Conservation (phyloP, 768 basidiomycete species). For the Macrolepiota fuliginosa region DNA sequence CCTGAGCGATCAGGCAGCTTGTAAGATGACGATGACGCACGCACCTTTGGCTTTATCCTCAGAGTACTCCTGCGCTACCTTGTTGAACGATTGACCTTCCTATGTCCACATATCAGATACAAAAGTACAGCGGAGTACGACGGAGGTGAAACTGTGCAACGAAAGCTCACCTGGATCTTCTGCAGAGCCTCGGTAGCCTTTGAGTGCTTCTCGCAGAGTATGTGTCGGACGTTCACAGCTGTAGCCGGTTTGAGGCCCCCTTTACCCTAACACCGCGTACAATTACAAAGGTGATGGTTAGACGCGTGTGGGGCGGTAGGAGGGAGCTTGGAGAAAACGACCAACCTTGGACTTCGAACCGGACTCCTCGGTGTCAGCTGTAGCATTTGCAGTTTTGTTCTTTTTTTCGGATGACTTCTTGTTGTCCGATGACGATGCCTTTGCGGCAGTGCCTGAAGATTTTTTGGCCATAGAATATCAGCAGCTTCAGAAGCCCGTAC, state of each 20-base stretch:
- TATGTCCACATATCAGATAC: conserved; percentile 16
- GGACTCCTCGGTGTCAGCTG: conserved; percentile 34
- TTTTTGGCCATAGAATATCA: conserved; percentile 1
- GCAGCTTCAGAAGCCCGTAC: not conserved
- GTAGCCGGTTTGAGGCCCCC: conserved; percentile 73
- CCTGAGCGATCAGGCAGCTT: not conserved
- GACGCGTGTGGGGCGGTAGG: not conserved
- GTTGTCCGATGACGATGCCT: conserved; percentile 25
- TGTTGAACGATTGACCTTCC: conserved; percentile 83
- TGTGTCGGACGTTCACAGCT: conserved; percentile 83
- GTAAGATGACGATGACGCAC: conserved; percentile 2
- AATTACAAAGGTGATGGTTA: conserved; percentile 2
- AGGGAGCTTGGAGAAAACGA: not conserved
- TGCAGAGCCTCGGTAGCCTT: conserved; percentile 74
- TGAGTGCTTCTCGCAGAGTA: conserved; percentile 85
- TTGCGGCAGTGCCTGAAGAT: conserved; percentile 32
- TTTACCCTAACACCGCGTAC: conserved; percentile 38
- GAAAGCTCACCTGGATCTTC: conserved; percentile 66
- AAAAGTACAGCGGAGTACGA: not conserved
- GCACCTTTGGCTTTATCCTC: conserved; percentile 88
- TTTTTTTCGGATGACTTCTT: conserved; percentile 39
- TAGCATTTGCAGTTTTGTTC: conserved; percentile 12
- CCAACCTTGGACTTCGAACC: conserved; percentile 35
- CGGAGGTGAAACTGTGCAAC: not conserved
- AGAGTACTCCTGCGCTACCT: conserved; percentile 87